Evolutionary conservation across 257 asterid genomes (phyloP).

Genomic region (Salvia miltiorrhiza): DNA sequence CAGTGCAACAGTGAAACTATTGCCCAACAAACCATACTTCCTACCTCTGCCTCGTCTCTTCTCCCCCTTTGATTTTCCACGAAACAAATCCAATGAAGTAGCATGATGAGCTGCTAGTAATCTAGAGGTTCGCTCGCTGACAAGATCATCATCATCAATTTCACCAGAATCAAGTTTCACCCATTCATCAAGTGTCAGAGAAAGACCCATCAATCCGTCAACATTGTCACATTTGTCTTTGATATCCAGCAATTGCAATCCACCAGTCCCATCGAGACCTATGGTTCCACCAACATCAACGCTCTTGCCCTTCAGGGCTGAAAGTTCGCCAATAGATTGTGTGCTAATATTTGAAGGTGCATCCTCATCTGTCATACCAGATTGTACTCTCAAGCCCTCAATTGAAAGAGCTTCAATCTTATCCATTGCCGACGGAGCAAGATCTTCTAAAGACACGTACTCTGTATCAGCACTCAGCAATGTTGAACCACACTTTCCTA

Average conservation of each 20-base stretch:
- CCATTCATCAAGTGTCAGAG: slow-evolving; percentile 96
- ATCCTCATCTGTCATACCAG: slow-evolving; percentile 69
- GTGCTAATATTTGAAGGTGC: slow-evolving; percentile 70
- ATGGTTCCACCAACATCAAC: slow-evolving; percentile 44
- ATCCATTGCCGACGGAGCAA: slow-evolving; percentile 94
- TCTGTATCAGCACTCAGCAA: slow-evolving; percentile 41
- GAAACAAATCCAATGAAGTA: slow-evolving; percentile 51
- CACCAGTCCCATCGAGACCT: slow-evolving; percentile 77
- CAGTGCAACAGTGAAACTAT: slow-evolving; percentile 80
- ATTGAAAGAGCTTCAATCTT: slow-evolving; percentile 50
- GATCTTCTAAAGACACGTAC: slow-evolving; percentile 73
- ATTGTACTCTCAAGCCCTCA: slow-evolving; percentile 70
- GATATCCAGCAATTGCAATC: slow-evolving; percentile 71
- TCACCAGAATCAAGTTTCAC: slow-evolving; percentile 93
- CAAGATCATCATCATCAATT: slow-evolving; percentile 59
- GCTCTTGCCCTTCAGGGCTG: slow-evolving; percentile 68
- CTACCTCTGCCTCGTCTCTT: slow-evolving; percentile 64
- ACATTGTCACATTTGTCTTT: slow-evolving; percentile 61
- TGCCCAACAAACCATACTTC: slow-evolving; percentile 75
- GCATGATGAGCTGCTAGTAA: slow-evolving; percentile 93
- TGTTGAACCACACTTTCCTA: slow-evolving; percentile 11
- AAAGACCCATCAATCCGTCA: slow-evolving; percentile 85
- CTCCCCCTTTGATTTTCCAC: slow-evolving; percentile 63
- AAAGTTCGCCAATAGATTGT: slow-evolving; percentile 57
- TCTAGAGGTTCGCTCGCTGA: slow-evolving; percentile 64